Conservation (phyloP, 495 filamentous ascomycete genomes). For the Aspergillus hancockii region DNA sequence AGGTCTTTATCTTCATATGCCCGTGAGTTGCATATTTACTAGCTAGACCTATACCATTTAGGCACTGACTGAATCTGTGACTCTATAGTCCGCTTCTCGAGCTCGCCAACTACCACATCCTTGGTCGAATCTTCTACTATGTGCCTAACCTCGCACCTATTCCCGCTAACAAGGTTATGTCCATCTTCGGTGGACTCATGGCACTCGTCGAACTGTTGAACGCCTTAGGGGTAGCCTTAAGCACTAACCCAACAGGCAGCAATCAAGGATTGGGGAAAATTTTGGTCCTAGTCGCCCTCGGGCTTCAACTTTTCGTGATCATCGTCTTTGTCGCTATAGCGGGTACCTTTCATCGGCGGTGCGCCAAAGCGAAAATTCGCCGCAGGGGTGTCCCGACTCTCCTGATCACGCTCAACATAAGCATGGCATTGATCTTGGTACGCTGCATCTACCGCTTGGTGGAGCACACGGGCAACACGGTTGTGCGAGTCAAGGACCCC, state of each 20-base stretch:
- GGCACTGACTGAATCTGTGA: too few relatives aligned
- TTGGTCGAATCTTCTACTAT: constrained; percentile 3
- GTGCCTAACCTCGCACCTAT: not conserved
- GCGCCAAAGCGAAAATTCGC: not conserved
- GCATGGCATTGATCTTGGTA: not conserved
- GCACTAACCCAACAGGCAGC: not conserved
- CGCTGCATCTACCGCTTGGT: constrained; percentile 7
- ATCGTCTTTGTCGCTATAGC: not conserved
- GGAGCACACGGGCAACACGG: not conserved
- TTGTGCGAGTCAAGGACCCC: not conserved
- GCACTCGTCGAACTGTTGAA: not conserved
- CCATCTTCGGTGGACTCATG: not conserved
- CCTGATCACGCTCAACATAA: not conserved
- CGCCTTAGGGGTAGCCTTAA: not conserved
- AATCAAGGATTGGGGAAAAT: not conserved
- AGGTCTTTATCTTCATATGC: constrained; percentile 4
- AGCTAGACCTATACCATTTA: not conserved
- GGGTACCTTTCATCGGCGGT: not conserved
- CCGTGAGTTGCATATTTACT: not conserved
- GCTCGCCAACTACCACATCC: constrained; percentile 8
- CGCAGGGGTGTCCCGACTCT: not conserved
- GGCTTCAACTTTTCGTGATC: not conserved
- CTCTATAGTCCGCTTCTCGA: constrained; percentile 2
- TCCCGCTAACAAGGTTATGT: not conserved
- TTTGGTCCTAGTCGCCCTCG: not conserved